A percentile compares a stretch with the other conserved stretches of the same genome.
phyloP scores from a whole-genome alignment of 2,329 filamentous ascomycete species.

The Aureobasidium sp. region DNA sequence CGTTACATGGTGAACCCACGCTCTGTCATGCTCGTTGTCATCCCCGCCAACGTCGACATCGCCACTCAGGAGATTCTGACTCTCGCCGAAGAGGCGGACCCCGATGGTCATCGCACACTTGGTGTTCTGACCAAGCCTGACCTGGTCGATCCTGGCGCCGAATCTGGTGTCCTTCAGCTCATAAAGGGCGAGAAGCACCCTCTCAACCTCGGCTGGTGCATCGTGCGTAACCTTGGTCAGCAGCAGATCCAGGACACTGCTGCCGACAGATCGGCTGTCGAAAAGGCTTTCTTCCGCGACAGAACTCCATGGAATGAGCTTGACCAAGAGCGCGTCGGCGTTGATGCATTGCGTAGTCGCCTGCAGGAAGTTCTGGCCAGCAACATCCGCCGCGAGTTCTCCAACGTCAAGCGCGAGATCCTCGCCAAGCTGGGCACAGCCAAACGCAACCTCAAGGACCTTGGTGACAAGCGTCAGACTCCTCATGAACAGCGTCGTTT shows the following conservation, averaged over 20 bases:
- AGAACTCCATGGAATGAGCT: constrained; percentile 33
- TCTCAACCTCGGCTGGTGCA: constrained; percentile 29
- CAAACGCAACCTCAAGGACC: constrained; percentile 31
- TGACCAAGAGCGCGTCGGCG: constrained; percentile 34
- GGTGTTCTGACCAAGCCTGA: constrained; percentile 35
- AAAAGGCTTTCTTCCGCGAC: constrained; percentile 31
- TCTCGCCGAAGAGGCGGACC: constrained; percentile 32
- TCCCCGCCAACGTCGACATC: constrained; percentile 40
- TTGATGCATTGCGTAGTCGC: constrained; percentile 34
- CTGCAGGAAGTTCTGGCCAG: constrained; percentile 37
- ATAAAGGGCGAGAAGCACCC: constrained; percentile 22
- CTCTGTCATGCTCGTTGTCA: constrained; percentile 38
- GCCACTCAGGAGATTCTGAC: constrained; percentile 42
- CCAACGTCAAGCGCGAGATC: constrained; percentile 35
- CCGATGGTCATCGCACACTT: constrained; percentile 27
- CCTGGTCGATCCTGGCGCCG: constrained; percentile 25
- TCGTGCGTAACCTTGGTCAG: constrained; percentile 29
- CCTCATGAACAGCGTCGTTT: constrained; percentile 43
- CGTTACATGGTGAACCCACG: constrained; percentile 35
- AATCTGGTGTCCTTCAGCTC: constrained; percentile 23
- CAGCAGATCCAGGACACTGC: constrained; percentile 21
- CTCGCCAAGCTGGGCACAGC: constrained; percentile 24
- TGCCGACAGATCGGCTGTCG: constrained; percentile 19
- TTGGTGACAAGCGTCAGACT: constrained; percentile 46
- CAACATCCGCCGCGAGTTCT: constrained; percentile 41